phyloP scores from a whole-genome alignment of 768 basidiomycete species.

The Lactifluus echinatus region DNA sequence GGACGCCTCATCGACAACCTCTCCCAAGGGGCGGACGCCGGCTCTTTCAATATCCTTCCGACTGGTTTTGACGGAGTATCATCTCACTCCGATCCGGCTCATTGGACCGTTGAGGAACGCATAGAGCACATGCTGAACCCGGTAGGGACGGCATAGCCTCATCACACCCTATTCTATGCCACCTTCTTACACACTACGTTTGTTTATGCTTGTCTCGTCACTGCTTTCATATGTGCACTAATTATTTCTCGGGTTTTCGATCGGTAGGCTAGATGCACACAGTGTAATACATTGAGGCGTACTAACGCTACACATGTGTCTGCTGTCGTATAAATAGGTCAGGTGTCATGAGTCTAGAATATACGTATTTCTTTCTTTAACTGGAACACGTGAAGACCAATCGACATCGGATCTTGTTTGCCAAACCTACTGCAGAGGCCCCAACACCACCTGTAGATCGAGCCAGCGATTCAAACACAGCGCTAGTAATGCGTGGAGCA shows the following conservation, averaged over 20 bases:
- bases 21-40: constrained; percentile 73
- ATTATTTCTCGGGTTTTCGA: not conserved
- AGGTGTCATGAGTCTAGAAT: constrained; percentile 2
- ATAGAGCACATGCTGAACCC: constrained; percentile 60
- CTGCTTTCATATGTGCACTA: constrained; percentile 4
- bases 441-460: constrained; percentile 44
- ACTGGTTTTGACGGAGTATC: constrained; percentile 22
- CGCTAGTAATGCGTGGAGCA: constrained; percentile 56
- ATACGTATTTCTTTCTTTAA: not conserved
- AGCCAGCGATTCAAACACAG: constrained; percentile 70
- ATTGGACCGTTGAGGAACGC: constrained; percentile 70
- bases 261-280: constrained; percentile 2
- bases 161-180: constrained; percentile 5
- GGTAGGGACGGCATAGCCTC: constrained; percentile 27
- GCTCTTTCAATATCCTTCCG: constrained; percentile 71
- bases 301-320: constrained; percentile 18
- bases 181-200: constrained; percentile 4
- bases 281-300: constrained; percentile 4
- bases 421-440: constrained; percentile 30
- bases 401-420: not conserved
- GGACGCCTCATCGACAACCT: constrained; percentile 75
- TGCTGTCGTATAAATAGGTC: constrained; percentile 7
- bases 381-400: not conserved
- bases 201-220: constrained; percentile 6
- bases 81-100: constrained; percentile 44